Evolutionary conservation across 805 yeast genomes (phyloP), one percentile per base, ranked within the genome.

Genomic region (Jamesozyma hellenica): DNA sequence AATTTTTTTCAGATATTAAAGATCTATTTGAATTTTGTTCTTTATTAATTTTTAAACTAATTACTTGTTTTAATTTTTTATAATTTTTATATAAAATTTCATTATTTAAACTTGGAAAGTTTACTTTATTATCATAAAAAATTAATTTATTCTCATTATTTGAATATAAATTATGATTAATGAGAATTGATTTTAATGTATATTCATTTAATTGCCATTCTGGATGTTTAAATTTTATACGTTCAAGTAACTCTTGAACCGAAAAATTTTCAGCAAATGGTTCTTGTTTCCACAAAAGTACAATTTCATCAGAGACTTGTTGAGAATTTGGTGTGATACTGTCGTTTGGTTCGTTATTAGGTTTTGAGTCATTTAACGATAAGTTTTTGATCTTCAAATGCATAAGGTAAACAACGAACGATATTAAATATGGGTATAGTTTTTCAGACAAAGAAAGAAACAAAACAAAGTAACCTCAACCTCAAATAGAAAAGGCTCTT

Each of bases 281-380:
- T 48, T 81, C 85, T 38, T 69, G 68, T 46, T 74, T 76, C 90
- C 92, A 82, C 9, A 80, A 56, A 5, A 66, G 63, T 32, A 79
- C 70, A n/a, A 81, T 75, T 28, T 70, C 72, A 39, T 74, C 76
- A 26, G 78, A 73, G 10, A 79, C 64, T 55, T 77, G 75, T 32
- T 80, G 63, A 36, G 71, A 75, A 39, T 70, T 71, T 3, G 86
- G 86, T n/a, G 63, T 62, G 4, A 63, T 36, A 23, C 45, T 46
- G 10, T 39, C 35, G 28, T 45, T 36, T 14, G 42, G 47, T 4
- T 32, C 28, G 7, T 28, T 27, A 2, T 7, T 14, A 8, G 40
- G 36, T 4, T 34, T 32, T 4, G 43, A 19, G 34, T 57, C 61
- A 33, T 57, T 56, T n/a, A 58, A 44, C 10, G 53, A 36, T 15